These are phyloP conservation scores for Candida sonorensis DNA, from an alignment of 805 yeast species.

Conservation along the genomic window DNA sequence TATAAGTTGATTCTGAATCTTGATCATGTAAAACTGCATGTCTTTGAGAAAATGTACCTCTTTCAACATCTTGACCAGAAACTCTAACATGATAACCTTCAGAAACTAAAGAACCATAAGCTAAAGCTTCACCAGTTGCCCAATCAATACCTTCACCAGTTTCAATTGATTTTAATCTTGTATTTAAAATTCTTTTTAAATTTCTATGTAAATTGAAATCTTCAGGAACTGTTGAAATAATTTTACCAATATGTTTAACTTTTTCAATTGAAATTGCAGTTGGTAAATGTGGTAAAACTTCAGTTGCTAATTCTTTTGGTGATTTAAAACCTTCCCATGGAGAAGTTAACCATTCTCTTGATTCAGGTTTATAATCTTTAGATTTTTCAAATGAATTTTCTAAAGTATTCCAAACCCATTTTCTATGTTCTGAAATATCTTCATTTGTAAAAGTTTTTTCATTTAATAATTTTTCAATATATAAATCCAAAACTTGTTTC, in stretches of 20 bases:
- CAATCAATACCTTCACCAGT: constrained; percentile 94
- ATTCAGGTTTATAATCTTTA: constrained; percentile 82
- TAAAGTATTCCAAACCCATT: constrained; percentile 94
- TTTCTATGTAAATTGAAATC: constrained; percentile 89
- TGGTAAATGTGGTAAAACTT: constrained; percentile 92
- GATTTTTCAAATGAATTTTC: constrained; percentile 87
- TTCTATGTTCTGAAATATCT: constrained; percentile 92
- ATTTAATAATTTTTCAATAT: constrained; percentile 66
- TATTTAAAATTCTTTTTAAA: constrained; percentile 86
- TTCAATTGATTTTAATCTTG: constrained; percentile 76
- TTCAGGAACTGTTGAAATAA: constrained; percentile 78
- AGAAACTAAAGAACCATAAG: constrained; percentile 82
- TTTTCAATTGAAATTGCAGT: constrained; percentile 73
- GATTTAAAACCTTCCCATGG: constrained; percentile 99
- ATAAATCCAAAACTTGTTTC: constrained; percentile 81
- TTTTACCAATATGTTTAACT: constrained; percentile 72
- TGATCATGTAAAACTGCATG: constrained; percentile 98
- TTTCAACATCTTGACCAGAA: constrained; percentile 99
- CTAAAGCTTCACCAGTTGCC: constrained; percentile 99
- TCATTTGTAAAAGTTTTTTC: constrained; percentile 88
- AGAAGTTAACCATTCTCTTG: constrained; percentile 96
- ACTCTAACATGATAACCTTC: constrained; percentile 97
- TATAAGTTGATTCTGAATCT: constrained; percentile 70
- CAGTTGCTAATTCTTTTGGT: constrained; percentile 93
- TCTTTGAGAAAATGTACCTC: constrained; percentile 99